Evolutionary conservation across 345 rosid genomes (phyloP), one percentile per base, ranked within the genome.

Genomic region (Arabidopsis suecica): DNA sequence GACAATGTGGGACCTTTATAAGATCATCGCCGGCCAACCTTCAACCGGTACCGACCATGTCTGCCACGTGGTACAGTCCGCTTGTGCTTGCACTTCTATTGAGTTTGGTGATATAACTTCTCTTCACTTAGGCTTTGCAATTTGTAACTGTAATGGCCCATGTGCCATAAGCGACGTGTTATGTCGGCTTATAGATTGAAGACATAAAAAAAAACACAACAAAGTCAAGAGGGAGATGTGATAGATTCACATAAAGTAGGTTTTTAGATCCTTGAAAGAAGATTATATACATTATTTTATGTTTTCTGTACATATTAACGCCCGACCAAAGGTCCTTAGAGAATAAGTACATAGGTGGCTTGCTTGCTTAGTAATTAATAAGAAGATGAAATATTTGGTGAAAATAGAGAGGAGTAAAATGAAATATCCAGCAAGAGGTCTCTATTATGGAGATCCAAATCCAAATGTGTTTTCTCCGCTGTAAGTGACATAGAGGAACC

Each of bases 391-490:
- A 34, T 62, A 76, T 12, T 34, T 3, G 4, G 50, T 10, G 65
- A 45, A 45, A 63, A 68, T 37, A 57, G 73, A 30, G 64, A 44
- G 4, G 20, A 1, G 9, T 34, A 18, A 41, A 37, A 23, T 11
- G 67, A 64, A 28, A 69, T 54, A 48, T 47, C 33, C 33, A 65
- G 72, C 37, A 38, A 64, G 61, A 77, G 63, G 8, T 20, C 28
- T 48, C 49, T 78, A 78, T 49, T 78, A 78, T 49, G 72, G 30
- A 57, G 76, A 77, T 55, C 47, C 61, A 72, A 42, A 64, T 56
- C 97, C 97, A 69, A 92, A 92, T 47, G 94, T 87, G 83, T 92
- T 88, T 80, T 90, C 96, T 9, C 97, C 96, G 22, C 96, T 90
- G 86, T 92, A 92, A 18, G 94, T 84, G 30, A 90, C 92, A 25